Evolutionary conservation across 768 basidiomycete genomes (phyloP).

Genomic region (Rhodotorula babjevae): DNA sequence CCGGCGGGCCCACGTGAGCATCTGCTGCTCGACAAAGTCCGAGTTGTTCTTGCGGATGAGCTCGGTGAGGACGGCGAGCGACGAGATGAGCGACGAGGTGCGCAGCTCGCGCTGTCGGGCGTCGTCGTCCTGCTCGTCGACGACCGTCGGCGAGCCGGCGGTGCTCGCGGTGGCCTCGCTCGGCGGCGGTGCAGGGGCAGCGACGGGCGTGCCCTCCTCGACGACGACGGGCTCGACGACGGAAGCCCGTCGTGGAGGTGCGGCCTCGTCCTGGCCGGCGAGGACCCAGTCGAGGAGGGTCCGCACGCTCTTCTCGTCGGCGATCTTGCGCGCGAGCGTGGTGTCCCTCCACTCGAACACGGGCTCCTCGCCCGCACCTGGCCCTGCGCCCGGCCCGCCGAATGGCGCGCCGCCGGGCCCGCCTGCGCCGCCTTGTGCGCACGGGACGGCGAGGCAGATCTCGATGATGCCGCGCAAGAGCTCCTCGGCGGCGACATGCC

Average conservation of each 20-base stretch:
- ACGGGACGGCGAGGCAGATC: slow-evolving; percentile 55
- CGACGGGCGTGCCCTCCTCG: background rate
- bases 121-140: background rate
- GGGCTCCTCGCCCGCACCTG: slow-evolving; percentile 6
- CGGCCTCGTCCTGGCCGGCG: slow-evolving; percentile 6
- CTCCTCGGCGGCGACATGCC: slow-evolving; percentile 78
- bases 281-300: slow-evolving; percentile 61
- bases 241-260: background rate
- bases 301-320: slow-evolving; percentile 65
- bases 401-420: background rate
- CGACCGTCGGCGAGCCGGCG: too few relatives aligned
- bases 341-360: slow-evolving; percentile 52
- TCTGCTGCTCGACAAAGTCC: slow-evolving; percentile 89
- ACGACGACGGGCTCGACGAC: background rate
- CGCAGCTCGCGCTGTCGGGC: slow-evolving; percentile 14
- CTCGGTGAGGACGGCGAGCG: slow-evolving; percentile 84
- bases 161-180: background rate
- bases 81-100: slow-evolving; percentile 59
- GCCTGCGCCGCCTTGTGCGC: background rate
- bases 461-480: slow-evolving; percentile 91
- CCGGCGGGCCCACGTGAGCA: slow-evolving; percentile 41
- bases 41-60: slow-evolving; percentile 56
- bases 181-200: background rate
- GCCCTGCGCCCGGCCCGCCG: slow-evolving; percentile 2
- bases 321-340: slow-evolving; percentile 81